Evolutionary conservation across 1,284 basidiomycete species (phyloP), one percentile per base, ranked within the genome.

Genomic region (Pterulicium gracile): DNA sequence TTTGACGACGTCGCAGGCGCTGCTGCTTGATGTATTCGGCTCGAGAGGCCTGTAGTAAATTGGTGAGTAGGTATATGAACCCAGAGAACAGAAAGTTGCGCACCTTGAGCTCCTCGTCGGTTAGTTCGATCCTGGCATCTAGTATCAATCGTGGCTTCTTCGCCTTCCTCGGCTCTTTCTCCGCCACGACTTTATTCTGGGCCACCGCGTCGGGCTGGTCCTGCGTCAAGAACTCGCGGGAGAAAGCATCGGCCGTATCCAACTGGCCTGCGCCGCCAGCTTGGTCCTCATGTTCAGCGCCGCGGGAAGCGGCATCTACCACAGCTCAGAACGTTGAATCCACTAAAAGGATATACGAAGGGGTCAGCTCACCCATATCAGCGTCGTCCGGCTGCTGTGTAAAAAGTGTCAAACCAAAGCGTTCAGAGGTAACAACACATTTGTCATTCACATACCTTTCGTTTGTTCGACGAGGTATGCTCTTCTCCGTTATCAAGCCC

Each of bases 41-140:
- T 24, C 86, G 72, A n/a, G 81, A 75, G 49, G 68, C 62, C 83
- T 84, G 46, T 46, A 39, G 17, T 24, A 46, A 22, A 40, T 43
- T 41, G 36, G 23, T 27, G 49, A 21, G 15, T 55, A 15, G 48
- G 19, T 41, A 45, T 22, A 19, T 14, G 46, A n/a, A 48, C 14
- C 42, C 18, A 41, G 34, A 10, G 27, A 32, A 23, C 21, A n/a
- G 34, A 35, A 32, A 24, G 5, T n/a, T n/a, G n/a, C 55, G 53
- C 47, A 78, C 85, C 67, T 80, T 83, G 34, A 89, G 62, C 61
- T 88, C 85, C 13, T 84, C 80, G 49, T 88, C 83, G 2, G 83
- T 84, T 21, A 89, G 63, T 56, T 89, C 86, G 3, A 77, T 88
- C 49, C 81, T 70, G 3, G 67, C 61, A 59, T 89, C 87, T 3